Evolutionary conservation across 768 basidiomycete species (phyloP).

Genomic region (Dentipellis sp.): DNA sequence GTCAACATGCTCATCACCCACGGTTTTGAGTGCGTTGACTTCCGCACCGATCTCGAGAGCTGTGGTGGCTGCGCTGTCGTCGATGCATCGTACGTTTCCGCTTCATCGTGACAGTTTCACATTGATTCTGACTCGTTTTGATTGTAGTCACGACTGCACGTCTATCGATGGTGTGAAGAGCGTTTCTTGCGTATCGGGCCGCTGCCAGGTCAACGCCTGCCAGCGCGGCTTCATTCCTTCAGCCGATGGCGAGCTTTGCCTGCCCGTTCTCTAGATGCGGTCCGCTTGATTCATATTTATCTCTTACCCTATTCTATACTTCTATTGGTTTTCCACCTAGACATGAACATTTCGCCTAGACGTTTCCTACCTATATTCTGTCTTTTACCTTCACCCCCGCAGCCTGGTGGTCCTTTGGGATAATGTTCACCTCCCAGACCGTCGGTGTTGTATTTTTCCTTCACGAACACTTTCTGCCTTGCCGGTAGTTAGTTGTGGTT

Average conservation of each 20-base stretch:
- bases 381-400: too few species aligned
- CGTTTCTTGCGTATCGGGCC: slow-evolving; percentile 20
- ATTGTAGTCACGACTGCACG: slow-evolving; percentile 20
- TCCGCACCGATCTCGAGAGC: slow-evolving; percentile 18
- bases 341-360: too few species aligned
- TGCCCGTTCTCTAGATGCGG: not conserved
- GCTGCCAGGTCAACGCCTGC: slow-evolving; percentile 21
- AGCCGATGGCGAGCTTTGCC: not conserved
- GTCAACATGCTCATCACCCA: slow-evolving; percentile 1
- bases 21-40: slow-evolving; percentile 23
- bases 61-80: slow-evolving; percentile 23
- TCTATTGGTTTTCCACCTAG: not conserved
- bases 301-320: not conserved
- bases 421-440: not conserved
- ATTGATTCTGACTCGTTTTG: not conserved
- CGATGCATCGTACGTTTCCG: slow-evolving; percentile 15
- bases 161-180: slow-evolving; percentile 15
- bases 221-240: not conserved
- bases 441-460: too few species aligned
- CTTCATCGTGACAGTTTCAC: not conserved
- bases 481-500: too few species aligned
- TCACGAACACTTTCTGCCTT: too few species aligned
- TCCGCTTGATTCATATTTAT: not conserved
- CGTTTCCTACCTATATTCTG: too few species aligned
- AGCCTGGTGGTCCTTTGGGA: not conserved